Evolutionary conservation across 2,329 filamentous ascomycete species (phyloP), one percentile per base, ranked within the genome.

Genomic region (Thielaviopsis euricoi): DNA sequence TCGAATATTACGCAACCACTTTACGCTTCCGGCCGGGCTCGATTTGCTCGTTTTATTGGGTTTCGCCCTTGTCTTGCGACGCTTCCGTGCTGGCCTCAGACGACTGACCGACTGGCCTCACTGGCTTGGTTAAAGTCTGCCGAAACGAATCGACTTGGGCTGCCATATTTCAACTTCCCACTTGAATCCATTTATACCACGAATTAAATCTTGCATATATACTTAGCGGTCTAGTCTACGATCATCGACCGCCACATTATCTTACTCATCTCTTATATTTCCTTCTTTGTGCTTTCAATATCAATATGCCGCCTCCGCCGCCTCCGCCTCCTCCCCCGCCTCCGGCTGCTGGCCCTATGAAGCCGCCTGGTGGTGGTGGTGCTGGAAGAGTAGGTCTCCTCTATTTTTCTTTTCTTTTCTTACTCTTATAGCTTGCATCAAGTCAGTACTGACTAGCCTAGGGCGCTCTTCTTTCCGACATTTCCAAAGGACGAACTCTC

Each of bases 401-500:
- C 21, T 17, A 37, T 33, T 3, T 13, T n/a, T n/a, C n/a, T n/a
- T n/a, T n/a, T n/a, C n/a, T n/a, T n/a, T n/a, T n/a, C n/a, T n/a
- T n/a, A n/a, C n/a, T n/a, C n/a, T n/a, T n/a, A n/a, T n/a, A n/a
- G n/a, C 22, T 17, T 65, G 63, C 56, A 23, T 21, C 43, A 60
- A 43, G 13, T 7, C 7, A n/a, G 7, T 43, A 43, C 37, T 43
- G 17, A 43, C 37, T 17, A n/a, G 15, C 51, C 65, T 52, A 97
- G 91, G 85, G 85, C 65, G 90, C 91, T 57, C 77, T 98, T 40
- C 80, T 97, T 51, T 79, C 82, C 66, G 91, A 97, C 70, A 98
- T 98, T 64, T 74, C 76, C 63, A 95, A 94, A 70, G 93, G 91
- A 63, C 77, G 73, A 64, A 74, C 75, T 61, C 76, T 97, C 60